Evolutionary conservation across 371 early-diverging fungal species (phyloP).

Genomic region (Apophysomyces sp.): DNA sequence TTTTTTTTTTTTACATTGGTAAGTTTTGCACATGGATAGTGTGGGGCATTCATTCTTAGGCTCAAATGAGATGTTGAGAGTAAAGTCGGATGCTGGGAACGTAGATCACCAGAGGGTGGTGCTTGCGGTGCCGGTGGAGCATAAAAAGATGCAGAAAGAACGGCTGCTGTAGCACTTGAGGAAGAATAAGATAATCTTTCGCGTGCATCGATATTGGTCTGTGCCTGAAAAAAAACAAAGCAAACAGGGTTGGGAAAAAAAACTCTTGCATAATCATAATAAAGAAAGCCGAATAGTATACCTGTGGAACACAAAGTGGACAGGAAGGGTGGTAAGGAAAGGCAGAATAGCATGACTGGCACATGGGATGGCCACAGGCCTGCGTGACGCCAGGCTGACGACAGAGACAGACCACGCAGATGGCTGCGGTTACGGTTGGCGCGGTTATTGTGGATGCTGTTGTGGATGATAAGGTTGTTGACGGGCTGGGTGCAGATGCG

Average conservation of each 20-base stretch:
- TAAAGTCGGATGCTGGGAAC: neutral
- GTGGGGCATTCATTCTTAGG: slow-evolving; percentile 4
- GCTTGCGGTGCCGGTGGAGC: neutral
- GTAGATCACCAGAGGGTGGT: neutral
- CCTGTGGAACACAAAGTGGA: neutral
- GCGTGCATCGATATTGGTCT: neutral
- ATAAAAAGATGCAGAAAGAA: neutral
- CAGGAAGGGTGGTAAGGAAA: neutral
- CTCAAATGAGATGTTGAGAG: neutral
- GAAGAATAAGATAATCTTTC: neutral
- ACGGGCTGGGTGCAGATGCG: neutral
- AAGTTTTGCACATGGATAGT: slow-evolving; percentile 40
- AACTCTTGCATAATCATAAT: no score
- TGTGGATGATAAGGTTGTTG: neutral
- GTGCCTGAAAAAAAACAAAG: neutral
- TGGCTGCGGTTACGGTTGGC: neutral
- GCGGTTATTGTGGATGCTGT: neutral
- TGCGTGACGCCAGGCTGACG: slow-evolving; percentile 7
- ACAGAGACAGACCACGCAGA: neutral
- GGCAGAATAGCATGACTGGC: neutral
- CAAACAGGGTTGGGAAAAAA: neutral
- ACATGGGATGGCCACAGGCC: neutral
- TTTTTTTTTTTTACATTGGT: slow-evolving; percentile 41
- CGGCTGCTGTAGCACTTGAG: neutral
- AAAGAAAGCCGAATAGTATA: neutral